phyloP scores from a whole-genome alignment of 345 rosid genomes.

The Ricinus communis region DNA sequence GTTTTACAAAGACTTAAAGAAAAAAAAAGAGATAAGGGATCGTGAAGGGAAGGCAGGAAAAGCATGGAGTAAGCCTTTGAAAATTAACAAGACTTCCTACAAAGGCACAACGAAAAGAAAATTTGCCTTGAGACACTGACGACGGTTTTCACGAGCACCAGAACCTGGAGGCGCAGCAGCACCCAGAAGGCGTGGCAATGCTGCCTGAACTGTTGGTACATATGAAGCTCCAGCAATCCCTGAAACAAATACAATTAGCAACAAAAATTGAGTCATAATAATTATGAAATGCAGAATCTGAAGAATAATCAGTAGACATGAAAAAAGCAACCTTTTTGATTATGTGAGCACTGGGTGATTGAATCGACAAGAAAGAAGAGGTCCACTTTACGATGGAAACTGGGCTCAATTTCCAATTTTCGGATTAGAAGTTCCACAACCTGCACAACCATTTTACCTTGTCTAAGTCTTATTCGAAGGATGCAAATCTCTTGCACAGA shows the following conservation, averaged over 20 bases:
- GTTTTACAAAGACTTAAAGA: constrained; percentile 20
- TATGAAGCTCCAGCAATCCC: constrained; percentile 88
- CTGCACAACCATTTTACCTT: constrained; percentile 37
- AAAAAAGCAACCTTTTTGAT: constrained; percentile 62
- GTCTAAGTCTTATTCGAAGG: not conserved
- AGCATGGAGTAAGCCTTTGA: too few relatives aligned
- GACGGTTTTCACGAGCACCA: constrained; percentile 91
- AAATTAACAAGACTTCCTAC: not conserved
- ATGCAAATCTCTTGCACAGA: not conserved
- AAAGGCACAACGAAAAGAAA: constrained; percentile 12
- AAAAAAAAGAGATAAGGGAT: too few relatives aligned
- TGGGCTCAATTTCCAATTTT: constrained; percentile 84
- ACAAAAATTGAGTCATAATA: not conserved
- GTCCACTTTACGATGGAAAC: constrained; percentile 80
- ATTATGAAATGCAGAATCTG: not conserved
- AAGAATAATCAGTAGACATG: not conserved
- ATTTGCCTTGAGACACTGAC: constrained; percentile 87
- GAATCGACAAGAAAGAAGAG: constrained; percentile 95
- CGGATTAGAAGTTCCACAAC: constrained; percentile 88
- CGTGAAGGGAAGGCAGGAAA: too few relatives aligned
- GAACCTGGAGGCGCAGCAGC: constrained; percentile 91
- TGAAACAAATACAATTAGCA: constrained; percentile 18
- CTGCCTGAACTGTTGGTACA: constrained; percentile 79
- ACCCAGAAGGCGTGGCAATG: constrained; percentile 89
- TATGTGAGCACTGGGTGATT: constrained; percentile 87